Percentiles rank a stretch among this genome's conserved stretches.
These are phyloP conservation scores for Suillus clintonianus DNA, from an alignment of 768 basidiomycete genomes.

Conservation along the genomic window DNA sequence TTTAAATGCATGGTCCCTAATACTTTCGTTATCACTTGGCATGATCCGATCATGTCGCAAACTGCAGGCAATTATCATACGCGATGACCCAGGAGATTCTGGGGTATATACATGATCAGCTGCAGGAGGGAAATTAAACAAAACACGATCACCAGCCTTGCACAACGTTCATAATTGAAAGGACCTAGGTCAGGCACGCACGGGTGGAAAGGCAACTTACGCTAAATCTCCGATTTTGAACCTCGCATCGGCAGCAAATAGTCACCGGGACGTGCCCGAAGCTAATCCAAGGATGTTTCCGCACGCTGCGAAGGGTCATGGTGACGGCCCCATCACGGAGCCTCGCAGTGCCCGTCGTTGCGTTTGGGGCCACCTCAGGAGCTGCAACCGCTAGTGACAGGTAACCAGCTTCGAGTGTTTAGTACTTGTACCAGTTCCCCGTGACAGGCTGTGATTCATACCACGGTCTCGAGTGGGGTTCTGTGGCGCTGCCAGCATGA, in stretches of 20 bases:
- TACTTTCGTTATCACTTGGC: background rate
- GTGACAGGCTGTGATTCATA: background rate
- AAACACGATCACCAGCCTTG: too few species aligned
- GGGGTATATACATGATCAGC: background rate
- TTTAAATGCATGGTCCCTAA: background rate
- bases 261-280: background rate
- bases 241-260: background rate
- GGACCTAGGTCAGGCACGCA: background rate
- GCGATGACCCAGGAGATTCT: background rate
- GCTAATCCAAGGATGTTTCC: background rate
- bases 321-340: conserved; percentile 2
- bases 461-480: too few species aligned
- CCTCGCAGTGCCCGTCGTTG: background rate
- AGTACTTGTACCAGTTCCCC: background rate
- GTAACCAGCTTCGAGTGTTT: background rate
- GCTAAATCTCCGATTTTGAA: background rate
- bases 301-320: background rate
- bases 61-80: too few species aligned
- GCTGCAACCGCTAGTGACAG: background rate
- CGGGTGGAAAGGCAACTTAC: background rate
- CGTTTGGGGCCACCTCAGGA: background rate
- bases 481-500: too few species aligned
- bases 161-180: background rate
- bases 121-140: background rate
- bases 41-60: background rate